phyloP scores from a whole-genome alignment of 2,329 filamentous ascomycete genomes.

The Botryotinia calthae region DNA sequence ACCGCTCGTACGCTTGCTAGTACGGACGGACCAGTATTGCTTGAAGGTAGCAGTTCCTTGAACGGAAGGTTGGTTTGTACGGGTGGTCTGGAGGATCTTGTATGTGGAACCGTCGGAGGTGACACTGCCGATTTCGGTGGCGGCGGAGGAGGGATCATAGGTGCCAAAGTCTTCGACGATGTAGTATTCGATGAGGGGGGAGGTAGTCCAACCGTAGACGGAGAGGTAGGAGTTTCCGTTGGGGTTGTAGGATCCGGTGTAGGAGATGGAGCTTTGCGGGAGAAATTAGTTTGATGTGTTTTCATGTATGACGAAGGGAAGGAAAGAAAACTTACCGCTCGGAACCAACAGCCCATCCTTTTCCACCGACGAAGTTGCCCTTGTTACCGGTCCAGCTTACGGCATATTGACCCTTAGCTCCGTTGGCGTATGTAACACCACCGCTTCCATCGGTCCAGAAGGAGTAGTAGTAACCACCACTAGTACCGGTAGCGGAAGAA shows the following conservation, averaged over 20 bases:
- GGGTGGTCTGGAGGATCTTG: slow-evolving; percentile 44
- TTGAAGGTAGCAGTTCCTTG: slow-evolving; percentile 50
- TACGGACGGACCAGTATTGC: slow-evolving; percentile 54
- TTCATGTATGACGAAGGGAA: background rate
- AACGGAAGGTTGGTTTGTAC: slow-evolving; percentile 44
- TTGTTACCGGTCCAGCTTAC: slow-evolving; percentile 48
- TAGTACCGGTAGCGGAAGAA: slow-evolving; percentile 17
- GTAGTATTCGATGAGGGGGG: slow-evolving; percentile 44
- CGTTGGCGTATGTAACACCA: slow-evolving; percentile 54
- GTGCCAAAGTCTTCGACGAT: slow-evolving; percentile 54
- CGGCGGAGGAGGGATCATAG: slow-evolving; percentile 50
- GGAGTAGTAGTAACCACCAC: slow-evolving; percentile 48
- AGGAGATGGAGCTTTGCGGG: slow-evolving; percentile 41
- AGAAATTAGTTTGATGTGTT: background rate
- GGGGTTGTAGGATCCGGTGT: slow-evolving; percentile 43
- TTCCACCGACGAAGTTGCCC: slow-evolving; percentile 48
- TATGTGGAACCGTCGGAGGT: slow-evolving; percentile 53
- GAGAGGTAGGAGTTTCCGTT: slow-evolving; percentile 51
- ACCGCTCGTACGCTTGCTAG: slow-evolving; percentile 49
- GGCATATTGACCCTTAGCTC: slow-evolving; percentile 48
- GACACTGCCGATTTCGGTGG: slow-evolving; percentile 50
- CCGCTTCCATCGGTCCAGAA: slow-evolving; percentile 55
- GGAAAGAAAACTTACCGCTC: slow-evolving; percentile 24
- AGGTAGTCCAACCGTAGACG: slow-evolving; percentile 53
- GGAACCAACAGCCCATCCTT: slow-evolving; percentile 48